phyloP scores from a whole-genome alignment of 2,329 filamentous ascomycete species.

The Intubia oerlemansii region DNA sequence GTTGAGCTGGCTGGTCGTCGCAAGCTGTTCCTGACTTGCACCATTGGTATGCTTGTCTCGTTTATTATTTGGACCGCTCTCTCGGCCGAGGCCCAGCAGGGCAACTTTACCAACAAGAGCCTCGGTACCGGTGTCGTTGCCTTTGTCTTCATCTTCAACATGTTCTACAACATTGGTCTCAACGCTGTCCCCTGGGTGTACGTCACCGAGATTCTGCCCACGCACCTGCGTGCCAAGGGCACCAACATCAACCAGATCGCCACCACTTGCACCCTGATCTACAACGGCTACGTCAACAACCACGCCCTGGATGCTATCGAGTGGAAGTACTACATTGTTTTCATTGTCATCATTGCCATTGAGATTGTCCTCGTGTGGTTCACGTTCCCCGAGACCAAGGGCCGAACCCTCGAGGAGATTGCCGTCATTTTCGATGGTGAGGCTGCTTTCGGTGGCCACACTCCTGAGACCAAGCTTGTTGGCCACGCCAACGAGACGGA shows the following conservation, averaged over 20 bases:
- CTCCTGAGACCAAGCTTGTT: too few species aligned
- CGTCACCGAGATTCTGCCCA: constrained; percentile 6
- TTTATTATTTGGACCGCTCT: constrained; percentile 6
- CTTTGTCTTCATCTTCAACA: constrained; percentile 4
- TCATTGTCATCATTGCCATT: constrained; percentile 6
- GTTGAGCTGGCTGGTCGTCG: constrained; percentile 9
- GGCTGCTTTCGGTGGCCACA: background rate
- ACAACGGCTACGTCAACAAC: constrained; percentile 8
- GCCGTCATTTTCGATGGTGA: constrained; percentile 30
- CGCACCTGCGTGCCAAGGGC: constrained; percentile 6
- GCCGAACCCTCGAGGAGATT: constrained; percentile 7
- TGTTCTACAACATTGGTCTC: constrained; percentile 18
- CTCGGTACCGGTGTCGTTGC: constrained; percentile 3
- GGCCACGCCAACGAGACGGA: background rate
- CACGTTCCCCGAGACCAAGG: constrained; percentile 7
- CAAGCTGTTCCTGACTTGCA: constrained; percentile 8
- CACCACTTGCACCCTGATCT: constrained; percentile 5
- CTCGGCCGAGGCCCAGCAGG: constrained; percentile 6
- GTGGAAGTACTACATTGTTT: constrained; percentile 10
- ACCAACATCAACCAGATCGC: constrained; percentile 5
- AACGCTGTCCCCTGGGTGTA: constrained; percentile 10
- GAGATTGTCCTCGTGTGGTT: constrained; percentile 11
- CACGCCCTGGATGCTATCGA: constrained; percentile 7
- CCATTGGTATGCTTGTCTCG: constrained; percentile 6
- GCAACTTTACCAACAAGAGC: constrained; percentile 6